Evolutionary conservation across 108 stramenopile species (phyloP), one percentile per base, ranked within the genome.

Genomic region (Nitzschia palea): DNA sequence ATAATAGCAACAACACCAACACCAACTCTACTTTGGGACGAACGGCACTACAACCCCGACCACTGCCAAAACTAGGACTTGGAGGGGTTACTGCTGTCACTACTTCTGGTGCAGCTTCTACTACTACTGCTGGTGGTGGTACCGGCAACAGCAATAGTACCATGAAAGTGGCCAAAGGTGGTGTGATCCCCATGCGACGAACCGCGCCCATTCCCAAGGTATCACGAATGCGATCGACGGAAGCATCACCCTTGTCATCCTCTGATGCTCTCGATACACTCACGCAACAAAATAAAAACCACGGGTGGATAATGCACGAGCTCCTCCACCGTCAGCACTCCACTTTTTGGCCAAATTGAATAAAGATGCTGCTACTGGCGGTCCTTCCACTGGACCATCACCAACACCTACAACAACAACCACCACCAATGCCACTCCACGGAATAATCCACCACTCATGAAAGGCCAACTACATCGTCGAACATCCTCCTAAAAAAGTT

Each of bases 321-420:
- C 74, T 44, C 74, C 74, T 9, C 76, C 76, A 0, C 65, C 69
- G 0, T 56, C 70, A 50, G 76, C 70, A 0, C 65, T 77, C 23
- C 51, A 65, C 30, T 77, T 77, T 55, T 55, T 77, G 62, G 70
- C 69, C 3, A 71, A 71, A 30, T 62, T 79, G n/a, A 79, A 70
- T 54, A 45, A 65, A 31, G 71, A 61, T 60, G 59, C 40, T 28
- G 33, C 29, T 30, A n/a, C 26, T 29, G n/a, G 50, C 8, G 50
- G 18, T 10, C 18, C 17, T 51, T 23, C 50, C 50, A 9, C 40
- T 14, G 9, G 40, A 42, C 17, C 44, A 44, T 18, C 44, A 44
- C 17, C 44, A 44, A 44, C 44, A 44, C 17, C 44, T 18, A 44
- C 3, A 44, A 44, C 3, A 44, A 44, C n/a, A n/a, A n/a, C n/a